Conservation (phyloP, 257 asterid genomes). For the Penstemon barbatus region DNA sequence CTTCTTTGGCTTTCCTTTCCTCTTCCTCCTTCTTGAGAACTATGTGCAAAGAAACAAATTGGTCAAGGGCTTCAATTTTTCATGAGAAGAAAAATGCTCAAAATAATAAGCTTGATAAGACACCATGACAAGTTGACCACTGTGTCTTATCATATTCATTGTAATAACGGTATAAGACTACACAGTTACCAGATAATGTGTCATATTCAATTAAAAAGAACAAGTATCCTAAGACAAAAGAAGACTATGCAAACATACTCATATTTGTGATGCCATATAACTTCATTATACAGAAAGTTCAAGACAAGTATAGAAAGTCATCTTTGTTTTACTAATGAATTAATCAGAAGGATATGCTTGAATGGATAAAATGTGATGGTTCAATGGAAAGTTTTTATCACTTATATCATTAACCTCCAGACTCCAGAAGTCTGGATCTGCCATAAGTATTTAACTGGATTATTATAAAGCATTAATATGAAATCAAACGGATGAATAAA, state of each 20-base stretch:
- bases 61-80: constrained; percentile 12
- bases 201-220: not conserved
- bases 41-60: constrained; percentile 33
- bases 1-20: constrained; percentile 64
- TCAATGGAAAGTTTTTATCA: not conserved
- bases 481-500: constrained; percentile 5
- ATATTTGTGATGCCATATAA: not conserved
- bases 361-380: not conserved
- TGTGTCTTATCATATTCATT: not conserved
- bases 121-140: not conserved
- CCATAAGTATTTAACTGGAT: constrained; percentile 15
- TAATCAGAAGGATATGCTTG: not conserved
- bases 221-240: not conserved
- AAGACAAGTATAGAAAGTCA: not conserved
- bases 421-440: constrained; percentile 6
- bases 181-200: not conserved
- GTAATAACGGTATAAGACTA: not conserved
- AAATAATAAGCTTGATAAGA: not conserved
- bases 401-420: constrained; percentile 11
- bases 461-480: not conserved
- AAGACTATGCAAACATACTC: not conserved
- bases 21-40: constrained; percentile 94
- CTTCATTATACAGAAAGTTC: constrained; percentile 7
- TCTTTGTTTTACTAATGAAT: not conserved
- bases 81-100: constrained; percentile 11